Percentiles rank a stretch among this genome's conserved stretches.
Conservation (phyloP, 192 early-diverging fungal genomes). For the Linnemannia elongata region DNA sequence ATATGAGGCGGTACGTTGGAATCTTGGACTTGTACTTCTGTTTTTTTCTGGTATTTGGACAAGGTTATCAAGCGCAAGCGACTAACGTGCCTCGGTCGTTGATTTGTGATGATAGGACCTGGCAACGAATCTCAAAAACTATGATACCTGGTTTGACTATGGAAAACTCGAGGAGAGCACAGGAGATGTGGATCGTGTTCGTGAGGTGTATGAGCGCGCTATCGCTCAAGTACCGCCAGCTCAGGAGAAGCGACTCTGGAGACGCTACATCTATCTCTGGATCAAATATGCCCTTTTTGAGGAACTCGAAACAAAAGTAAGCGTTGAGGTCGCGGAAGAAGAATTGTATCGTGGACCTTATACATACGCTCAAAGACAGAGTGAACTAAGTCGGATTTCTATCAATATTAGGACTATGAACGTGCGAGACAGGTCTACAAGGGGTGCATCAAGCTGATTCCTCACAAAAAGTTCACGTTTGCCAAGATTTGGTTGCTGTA, state of each 20-base stretch:
- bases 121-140: slow-evolving; percentile 84
- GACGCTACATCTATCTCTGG: slow-evolving; percentile 99
- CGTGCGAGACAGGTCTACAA: slow-evolving; percentile 88
- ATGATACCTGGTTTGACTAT: slow-evolving; percentile 99
- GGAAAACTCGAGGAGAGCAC: slow-evolving; percentile 87
- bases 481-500: slow-evolving; percentile 97
- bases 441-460: slow-evolving; percentile 86
- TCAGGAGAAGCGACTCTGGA: slow-evolving; percentile 93
- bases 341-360: not conserved
- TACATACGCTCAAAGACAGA: not conserved
- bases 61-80: too few relatives aligned
- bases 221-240: slow-evolving; percentile 90
- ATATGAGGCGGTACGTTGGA: slow-evolving; percentile 80
- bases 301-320: slow-evolving; percentile 83
- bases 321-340: not conserved
- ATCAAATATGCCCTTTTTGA: slow-evolving; percentile 98
- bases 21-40: not conserved
- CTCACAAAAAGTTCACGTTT: slow-evolving; percentile 96
- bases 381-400: not conserved
- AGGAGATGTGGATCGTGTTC: slow-evolving; percentile 78
- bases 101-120: slow-evolving; percentile 56
- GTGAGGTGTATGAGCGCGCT: slow-evolving; percentile 97
- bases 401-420: slow-evolving; percentile 73
- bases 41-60: too few relatives aligned
- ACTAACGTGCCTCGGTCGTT: not conserved